These are phyloP conservation scores for Colletotrichum graminicola DNA, from an alignment of 2,329 filamentous ascomycete species.

Conservation along the genomic window DNA sequence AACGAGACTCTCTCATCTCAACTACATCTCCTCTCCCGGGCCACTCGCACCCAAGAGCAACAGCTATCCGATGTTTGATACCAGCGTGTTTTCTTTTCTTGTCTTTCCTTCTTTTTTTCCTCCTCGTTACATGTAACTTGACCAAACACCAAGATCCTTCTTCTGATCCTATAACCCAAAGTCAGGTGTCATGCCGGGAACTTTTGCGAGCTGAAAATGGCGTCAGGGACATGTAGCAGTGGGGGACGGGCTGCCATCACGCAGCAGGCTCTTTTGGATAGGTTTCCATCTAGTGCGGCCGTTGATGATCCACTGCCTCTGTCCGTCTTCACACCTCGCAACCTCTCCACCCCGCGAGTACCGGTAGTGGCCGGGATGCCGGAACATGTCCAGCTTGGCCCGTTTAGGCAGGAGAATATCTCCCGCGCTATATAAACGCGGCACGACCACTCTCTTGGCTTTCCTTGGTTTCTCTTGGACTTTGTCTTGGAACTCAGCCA, in stretches of 20 bases:
- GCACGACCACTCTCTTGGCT: conserved; percentile 36
- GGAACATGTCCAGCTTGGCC: conserved; percentile 1
- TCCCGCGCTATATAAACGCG: conserved; percentile 31
- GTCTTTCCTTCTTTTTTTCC: no score
- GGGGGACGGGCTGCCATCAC: not conserved
- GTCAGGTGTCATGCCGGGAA: not conserved
- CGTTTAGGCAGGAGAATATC: conserved; percentile 38
- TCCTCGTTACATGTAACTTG: not conserved
- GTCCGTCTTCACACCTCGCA: no score
- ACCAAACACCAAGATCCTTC: not conserved
- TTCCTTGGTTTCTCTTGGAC: conserved; percentile 12
- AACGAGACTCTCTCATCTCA: not conserved
- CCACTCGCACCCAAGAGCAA: not conserved
- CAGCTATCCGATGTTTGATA: not conserved
- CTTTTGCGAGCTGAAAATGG: conserved; percentile 16
- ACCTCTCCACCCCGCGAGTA: no score
- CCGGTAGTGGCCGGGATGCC: no score
- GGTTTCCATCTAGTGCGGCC: conserved; percentile 19
- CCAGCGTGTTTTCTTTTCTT: not conserved
- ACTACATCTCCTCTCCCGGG: not conserved
- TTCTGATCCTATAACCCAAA: not conserved
- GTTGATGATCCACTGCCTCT: conserved; percentile 26
- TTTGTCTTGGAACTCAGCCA: conserved; percentile 25
- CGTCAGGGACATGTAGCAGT: not conserved
- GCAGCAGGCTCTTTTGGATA: conserved; percentile 1